Percentiles rank a stretch among this genome's conserved stretches.
These are phyloP conservation scores for Phytophthora crassamura DNA, from an alignment of 352 stramenopile genomes.

Conservation along the genomic window DNA sequence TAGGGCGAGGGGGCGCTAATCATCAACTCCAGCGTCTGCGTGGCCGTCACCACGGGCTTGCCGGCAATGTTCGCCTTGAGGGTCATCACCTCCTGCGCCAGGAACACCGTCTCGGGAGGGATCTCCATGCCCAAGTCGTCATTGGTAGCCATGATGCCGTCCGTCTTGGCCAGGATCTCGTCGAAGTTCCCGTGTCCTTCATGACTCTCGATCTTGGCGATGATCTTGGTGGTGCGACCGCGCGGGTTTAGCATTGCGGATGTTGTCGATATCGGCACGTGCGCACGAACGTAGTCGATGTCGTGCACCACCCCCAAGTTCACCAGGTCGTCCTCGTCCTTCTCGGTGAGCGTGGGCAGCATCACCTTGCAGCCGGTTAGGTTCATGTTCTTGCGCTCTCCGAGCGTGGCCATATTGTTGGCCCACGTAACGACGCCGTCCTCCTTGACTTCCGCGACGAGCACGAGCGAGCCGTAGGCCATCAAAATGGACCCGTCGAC, in stretches of 20 bases:
- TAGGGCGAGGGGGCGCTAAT: slow-evolving; percentile 97
- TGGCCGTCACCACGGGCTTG: slow-evolving; percentile 98
- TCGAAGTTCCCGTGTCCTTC: slow-evolving; percentile 97
- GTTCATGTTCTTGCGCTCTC: no score
- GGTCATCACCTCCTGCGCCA: slow-evolving; percentile 99
- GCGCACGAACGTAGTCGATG: slow-evolving; percentile 99
- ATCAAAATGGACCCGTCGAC: no score
- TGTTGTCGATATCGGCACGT: slow-evolving; percentile 97
- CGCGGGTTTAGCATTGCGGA: slow-evolving; percentile 89
- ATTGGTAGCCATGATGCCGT: slow-evolving; percentile 99
- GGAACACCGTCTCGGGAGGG: slow-evolving; percentile 97
- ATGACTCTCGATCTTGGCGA: slow-evolving; percentile 99
- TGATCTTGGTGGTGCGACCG: slow-evolving; percentile 92
- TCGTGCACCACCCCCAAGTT: slow-evolving; percentile 96
- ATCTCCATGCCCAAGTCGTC: slow-evolving; percentile 99
- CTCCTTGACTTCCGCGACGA: no score
- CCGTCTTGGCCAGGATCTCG: slow-evolving; percentile 96
- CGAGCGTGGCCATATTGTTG: no score
- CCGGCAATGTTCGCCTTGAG: slow-evolving; percentile 94
- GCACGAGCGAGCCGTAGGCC: no score
- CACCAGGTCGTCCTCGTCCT: slow-evolving; percentile 93
- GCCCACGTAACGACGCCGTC: no score
- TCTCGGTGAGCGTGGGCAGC: no score
- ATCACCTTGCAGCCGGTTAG: no score
- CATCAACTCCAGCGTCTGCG: slow-evolving; percentile 99